These are phyloP conservation scores for Camelina neglecta DNA, from an alignment of 345 rosid genomes.

Conservation along the genomic window DNA sequence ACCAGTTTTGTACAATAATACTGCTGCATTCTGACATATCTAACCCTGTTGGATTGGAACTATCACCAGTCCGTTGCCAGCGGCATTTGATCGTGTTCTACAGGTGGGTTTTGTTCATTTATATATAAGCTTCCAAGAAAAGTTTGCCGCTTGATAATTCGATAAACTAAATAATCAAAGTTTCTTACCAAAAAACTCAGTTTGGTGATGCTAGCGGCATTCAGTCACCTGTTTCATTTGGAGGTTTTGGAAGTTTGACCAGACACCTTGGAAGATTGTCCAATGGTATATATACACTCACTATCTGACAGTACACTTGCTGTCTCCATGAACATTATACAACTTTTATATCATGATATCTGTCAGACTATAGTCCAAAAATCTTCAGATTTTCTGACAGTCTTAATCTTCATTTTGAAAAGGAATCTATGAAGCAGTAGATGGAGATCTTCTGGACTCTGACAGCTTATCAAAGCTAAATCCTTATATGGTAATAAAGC, in stretches of 20 bases:
- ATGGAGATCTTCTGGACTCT: slow-evolving; percentile 72
- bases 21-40: slow-evolving; percentile 49
- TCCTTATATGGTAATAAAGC: slow-evolving; percentile 89
- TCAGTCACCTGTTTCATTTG: slow-evolving; percentile 97
- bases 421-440: slow-evolving; percentile 86
- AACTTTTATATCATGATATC: not conserved
- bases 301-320: not conserved
- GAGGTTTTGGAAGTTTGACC: slow-evolving; percentile 98
- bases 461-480: slow-evolving; percentile 82
- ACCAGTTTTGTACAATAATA: slow-evolving; percentile 35
- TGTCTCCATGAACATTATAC: not conserved
- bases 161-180: not conserved
- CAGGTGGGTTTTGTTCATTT: slow-evolving; percentile 63
- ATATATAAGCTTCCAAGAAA: not conserved
- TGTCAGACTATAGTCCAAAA: slow-evolving; percentile 4
- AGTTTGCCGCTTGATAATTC: not conserved
- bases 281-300: slow-evolving; percentile 54
- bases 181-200: slow-evolving; percentile 46
- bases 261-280: slow-evolving; percentile 90
- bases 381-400: slow-evolving; percentile 1
- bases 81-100: slow-evolving; percentile 85
- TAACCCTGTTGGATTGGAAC: slow-evolving; percentile 43
- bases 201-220: slow-evolving; percentile 99
- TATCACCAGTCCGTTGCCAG: slow-evolving; percentile 79
- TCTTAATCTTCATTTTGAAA: not conserved